phyloP scores from a whole-genome alignment of 495 filamentous ascomycete genomes.

The Oleoguttula mirabilis region DNA sequence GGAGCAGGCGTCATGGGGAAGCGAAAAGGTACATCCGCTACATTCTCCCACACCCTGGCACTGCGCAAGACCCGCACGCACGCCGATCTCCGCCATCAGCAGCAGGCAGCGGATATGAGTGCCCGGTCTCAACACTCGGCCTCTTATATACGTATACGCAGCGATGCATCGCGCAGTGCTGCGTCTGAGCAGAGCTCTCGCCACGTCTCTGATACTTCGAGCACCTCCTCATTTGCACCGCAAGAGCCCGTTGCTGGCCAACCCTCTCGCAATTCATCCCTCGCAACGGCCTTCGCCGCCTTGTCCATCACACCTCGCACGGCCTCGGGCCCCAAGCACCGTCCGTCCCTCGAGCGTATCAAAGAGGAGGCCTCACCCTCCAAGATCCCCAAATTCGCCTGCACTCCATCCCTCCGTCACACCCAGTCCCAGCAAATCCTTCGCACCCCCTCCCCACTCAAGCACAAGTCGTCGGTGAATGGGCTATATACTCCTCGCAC shows the following conservation, averaged over 20 bases:
- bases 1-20: constrained; percentile 41
- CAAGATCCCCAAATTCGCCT: constrained; percentile 19
- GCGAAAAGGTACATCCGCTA: constrained; percentile 54
- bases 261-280: constrained; percentile 7
- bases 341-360: constrained; percentile 17
- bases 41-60: constrained; percentile 11
- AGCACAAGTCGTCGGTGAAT: constrained; percentile 26
- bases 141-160: constrained; percentile 2
- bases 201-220: constrained; percentile 7
- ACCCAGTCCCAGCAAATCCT: constrained; percentile 15
- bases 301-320: constrained; percentile 22
- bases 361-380: constrained; percentile 19
- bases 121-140: constrained; percentile 13
- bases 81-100: not conserved
- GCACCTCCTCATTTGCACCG: not conserved
- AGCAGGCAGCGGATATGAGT: constrained; percentile 5
- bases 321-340: constrained; percentile 10
- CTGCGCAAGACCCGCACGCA: constrained; percentile 17
- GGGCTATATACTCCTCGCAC: constrained; percentile 21
- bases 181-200: constrained; percentile 1
- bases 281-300: constrained; percentile 25
- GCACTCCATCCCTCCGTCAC: constrained; percentile 18
- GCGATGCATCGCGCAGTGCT: constrained; percentile 4
- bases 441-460: constrained; percentile 16
- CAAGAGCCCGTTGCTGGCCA: not conserved